These are phyloP conservation scores for Backusella australiensis DNA, from an alignment of 192 early-diverging fungal species.

Conservation along the genomic window DNA sequence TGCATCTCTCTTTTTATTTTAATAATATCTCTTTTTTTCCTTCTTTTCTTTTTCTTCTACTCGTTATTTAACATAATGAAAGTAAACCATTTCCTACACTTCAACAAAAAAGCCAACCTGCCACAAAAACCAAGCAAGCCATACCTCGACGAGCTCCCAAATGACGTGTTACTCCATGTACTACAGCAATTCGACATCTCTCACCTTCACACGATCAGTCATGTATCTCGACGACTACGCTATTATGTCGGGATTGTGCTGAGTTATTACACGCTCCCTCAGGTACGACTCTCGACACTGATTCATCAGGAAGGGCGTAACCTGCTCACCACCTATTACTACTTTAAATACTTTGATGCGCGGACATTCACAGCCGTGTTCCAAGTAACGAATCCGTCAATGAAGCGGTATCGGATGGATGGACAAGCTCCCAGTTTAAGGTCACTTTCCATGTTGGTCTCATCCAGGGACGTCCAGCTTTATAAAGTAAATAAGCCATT, in stretches of 20 bases:
- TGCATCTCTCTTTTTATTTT: neutral
- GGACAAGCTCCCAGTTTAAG: neutral
- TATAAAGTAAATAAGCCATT: neutral
- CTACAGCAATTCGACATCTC: neutral
- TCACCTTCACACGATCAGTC: neutral
- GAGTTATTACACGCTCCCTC: neutral
- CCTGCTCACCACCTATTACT: neutral
- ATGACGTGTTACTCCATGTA: neutral
- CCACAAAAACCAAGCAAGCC: neutral
- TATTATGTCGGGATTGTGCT: neutral
- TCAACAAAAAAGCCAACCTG: neutral
- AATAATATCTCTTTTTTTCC: neutral
- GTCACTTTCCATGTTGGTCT: neutral
- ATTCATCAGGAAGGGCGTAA: neutral
- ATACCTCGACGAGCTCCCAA: neutral
- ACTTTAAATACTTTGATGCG: neutral
- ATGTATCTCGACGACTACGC: neutral
- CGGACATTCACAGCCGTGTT: neutral
- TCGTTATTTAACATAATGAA: neutral
- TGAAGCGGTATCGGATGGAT: neutral
- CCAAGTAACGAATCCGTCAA: neutral
- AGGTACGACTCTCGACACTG: neutral
- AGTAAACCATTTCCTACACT: neutral
- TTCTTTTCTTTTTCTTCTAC: neutral
- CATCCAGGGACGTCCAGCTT: neutral